Percentiles rank a stretch among this genome's conserved stretches.
phyloP scores from a whole-genome alignment of 768 basidiomycete species.

The Trichaptum fuscoviolaceum region DNA sequence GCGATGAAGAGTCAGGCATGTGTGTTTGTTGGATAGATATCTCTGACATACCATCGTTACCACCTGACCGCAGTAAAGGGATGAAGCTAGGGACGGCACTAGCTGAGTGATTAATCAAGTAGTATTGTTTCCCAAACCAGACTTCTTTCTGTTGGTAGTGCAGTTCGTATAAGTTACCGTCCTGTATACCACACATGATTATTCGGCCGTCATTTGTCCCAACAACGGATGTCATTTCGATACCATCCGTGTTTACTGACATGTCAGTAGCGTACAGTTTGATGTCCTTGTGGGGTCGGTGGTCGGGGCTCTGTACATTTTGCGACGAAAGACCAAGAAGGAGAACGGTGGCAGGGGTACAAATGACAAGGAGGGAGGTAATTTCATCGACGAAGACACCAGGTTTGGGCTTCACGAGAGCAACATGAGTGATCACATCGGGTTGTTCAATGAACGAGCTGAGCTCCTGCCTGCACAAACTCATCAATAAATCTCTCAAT shows the following conservation, averaged over 20 bases:
- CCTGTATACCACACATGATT: conserved; percentile 82
- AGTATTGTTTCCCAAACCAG: conserved; percentile 86
- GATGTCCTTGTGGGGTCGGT: conserved; percentile 57
- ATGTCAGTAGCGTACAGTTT: conserved; percentile 90
- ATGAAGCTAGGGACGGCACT: conserved; percentile 74
- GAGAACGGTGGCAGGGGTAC: conserved; percentile 76
- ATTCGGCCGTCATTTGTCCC: conserved; percentile 82
- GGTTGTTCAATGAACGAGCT: conserved; percentile 89
- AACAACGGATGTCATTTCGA: conserved; percentile 81
- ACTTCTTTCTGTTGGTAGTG: conserved; percentile 87
- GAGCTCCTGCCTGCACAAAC: conserved; percentile 68
- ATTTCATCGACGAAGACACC: conserved; percentile 93
- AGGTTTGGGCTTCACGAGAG: conserved; percentile 78
- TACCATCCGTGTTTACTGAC: conserved; percentile 59
- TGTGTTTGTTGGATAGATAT: not conserved
- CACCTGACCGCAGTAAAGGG: conserved; percentile 63
- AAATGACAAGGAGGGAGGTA: conserved; percentile 81
- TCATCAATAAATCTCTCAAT: conserved; percentile 4
- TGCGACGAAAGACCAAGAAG: conserved; percentile 76
- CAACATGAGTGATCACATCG: conserved; percentile 85
- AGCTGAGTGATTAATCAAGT: conserved; percentile 83
- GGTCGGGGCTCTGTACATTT: conserved; percentile 35
- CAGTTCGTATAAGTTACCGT: conserved; percentile 88
- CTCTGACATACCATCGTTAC: conserved; percentile 53
- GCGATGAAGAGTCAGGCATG: conserved; percentile 1